phyloP scores from a whole-genome alignment of 1,284 basidiomycete genomes.

The Pterula multifida region DNA sequence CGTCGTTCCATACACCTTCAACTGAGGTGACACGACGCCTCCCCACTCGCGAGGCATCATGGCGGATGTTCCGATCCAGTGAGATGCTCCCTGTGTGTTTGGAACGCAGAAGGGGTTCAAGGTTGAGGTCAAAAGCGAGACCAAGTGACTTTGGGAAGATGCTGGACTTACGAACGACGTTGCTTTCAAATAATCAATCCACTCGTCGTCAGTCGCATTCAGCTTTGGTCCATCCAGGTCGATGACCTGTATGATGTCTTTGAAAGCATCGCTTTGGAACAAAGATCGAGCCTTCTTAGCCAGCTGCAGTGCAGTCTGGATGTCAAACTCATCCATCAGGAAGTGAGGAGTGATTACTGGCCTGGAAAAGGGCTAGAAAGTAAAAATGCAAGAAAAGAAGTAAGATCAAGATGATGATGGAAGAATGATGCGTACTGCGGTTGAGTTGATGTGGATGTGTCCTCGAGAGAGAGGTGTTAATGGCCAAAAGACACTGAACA shows the following conservation, averaged over 20 bases:
- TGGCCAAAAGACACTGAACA: constrained; percentile 12
- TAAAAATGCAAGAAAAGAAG: background rate
- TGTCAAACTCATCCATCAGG: constrained; percentile 12
- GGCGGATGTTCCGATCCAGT: constrained; percentile 13
- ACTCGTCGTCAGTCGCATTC: constrained; percentile 13
- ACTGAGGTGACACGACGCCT: constrained; percentile 18
- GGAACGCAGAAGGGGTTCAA: background rate
- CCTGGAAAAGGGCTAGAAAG: constrained; percentile 10
- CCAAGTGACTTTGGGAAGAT: background rate
- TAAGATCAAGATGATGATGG: background rate
- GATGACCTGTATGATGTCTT: constrained; percentile 9
- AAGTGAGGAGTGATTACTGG: constrained; percentile 13
- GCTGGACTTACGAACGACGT: constrained; percentile 8
- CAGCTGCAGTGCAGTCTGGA: constrained; percentile 8
- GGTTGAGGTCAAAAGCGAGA: background rate
- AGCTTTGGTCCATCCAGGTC: constrained; percentile 6
- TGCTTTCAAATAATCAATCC: constrained; percentile 10
- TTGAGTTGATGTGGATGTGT: constrained; percentile 13
- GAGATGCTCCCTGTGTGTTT: constrained; percentile 8
- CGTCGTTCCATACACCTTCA: constrained; percentile 20
- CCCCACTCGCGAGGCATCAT: constrained; percentile 12
- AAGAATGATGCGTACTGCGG: constrained; percentile 8
- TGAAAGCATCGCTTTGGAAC: constrained; percentile 10
- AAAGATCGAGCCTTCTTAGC: constrained; percentile 10
- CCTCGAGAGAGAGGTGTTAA: constrained; percentile 13